phyloP scores from a whole-genome alignment of 140 eudicot species.

The Bidens hawaiensis region DNA sequence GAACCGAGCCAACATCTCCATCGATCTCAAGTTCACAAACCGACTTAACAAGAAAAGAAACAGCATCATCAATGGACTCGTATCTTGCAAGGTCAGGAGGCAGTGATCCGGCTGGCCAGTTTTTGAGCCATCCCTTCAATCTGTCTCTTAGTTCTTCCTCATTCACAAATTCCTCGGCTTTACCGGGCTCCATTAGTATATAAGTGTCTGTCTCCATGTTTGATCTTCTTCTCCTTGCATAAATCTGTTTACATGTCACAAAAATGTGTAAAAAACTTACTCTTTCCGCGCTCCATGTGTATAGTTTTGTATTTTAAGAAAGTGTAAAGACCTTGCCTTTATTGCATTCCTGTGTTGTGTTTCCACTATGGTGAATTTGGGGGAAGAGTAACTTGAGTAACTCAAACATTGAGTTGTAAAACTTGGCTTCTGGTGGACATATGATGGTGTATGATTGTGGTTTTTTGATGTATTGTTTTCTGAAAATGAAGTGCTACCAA shows the following conservation, averaged over 20 bases:
- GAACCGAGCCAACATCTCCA: constrained; percentile 88
- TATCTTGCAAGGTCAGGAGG: constrained; percentile 91
- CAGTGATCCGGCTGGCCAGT: constrained; percentile 61
- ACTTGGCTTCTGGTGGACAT: neutral
- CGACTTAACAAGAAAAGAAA: constrained; percentile 61
- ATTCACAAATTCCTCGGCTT: constrained; percentile 65
- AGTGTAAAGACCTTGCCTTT: constrained; percentile 34
- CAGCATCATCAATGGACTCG: constrained; percentile 75
- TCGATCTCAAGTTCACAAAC: constrained; percentile 93
- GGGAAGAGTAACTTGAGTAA: neutral
- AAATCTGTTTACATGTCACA: neutral
- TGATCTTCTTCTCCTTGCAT: constrained; percentile 66
- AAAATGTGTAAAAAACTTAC: constrained; percentile 10
- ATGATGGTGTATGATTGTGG: neutral
- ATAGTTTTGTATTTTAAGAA: neutral
- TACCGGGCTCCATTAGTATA: constrained; percentile 76
- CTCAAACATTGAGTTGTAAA: constrained; percentile 1
- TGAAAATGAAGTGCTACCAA: neutral
- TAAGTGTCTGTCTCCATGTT: constrained; percentile 52
- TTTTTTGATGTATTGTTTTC: neutral
- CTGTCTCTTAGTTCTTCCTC: constrained; percentile 65
- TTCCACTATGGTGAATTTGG: constrained; percentile 11
- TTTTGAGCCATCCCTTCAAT: constrained; percentile 67
- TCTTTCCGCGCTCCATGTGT: neutral
- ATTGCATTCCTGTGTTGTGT: constrained; percentile 13